Evolutionary conservation across 1,139 yeast species (phyloP).

Genomic region (Saccharomyces hybrid): DNA sequence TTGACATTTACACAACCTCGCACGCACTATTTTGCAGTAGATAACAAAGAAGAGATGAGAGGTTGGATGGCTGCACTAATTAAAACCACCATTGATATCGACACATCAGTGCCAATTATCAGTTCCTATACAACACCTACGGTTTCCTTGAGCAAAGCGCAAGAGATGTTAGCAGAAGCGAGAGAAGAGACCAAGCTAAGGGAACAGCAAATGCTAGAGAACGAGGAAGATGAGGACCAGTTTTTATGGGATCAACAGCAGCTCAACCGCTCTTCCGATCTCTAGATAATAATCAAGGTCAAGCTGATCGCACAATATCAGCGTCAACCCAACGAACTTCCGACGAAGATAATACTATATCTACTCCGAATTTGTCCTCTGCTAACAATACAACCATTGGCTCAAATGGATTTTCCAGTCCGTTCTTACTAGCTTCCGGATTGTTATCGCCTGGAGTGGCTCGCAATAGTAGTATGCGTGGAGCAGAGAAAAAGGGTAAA

Average conservation of each 20-base stretch:
- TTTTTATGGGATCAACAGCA: conserved; percentile 8
- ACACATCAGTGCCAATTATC: conserved; percentile 87
- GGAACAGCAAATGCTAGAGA: conserved; percentile 36
- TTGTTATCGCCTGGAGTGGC: conserved; percentile 39
- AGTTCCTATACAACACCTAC: conserved; percentile 94
- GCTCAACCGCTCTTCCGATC: too few relatives aligned
- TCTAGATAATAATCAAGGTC: neutral
- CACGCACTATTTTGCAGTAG: conserved; percentile 93
- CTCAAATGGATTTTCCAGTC: conserved; percentile 47
- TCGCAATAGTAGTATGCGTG: conserved; percentile 8
- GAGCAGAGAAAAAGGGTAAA: conserved; percentile 1
- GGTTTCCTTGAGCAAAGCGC: conserved; percentile 77
- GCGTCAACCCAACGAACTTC: conserved; percentile 2
- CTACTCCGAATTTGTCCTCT: conserved; percentile 6
- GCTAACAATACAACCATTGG: conserved; percentile 5
- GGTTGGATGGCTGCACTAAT: conserved; percentile 91
- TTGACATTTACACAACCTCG: conserved; percentile 94
- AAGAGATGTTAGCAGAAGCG: conserved; percentile 75
- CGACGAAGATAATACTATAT: conserved; percentile 5
- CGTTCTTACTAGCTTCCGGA: conserved; percentile 53
- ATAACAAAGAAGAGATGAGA: conserved; percentile 83
- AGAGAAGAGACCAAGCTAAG: conserved; percentile 60
- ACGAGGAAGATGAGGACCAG: conserved; percentile 6
- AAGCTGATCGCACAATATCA: neutral
- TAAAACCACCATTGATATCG: conserved; percentile 94